Base-by-base conservation (phyloP, 768 basidiomycete genomes). In the Mycena alexandri region DNA sequence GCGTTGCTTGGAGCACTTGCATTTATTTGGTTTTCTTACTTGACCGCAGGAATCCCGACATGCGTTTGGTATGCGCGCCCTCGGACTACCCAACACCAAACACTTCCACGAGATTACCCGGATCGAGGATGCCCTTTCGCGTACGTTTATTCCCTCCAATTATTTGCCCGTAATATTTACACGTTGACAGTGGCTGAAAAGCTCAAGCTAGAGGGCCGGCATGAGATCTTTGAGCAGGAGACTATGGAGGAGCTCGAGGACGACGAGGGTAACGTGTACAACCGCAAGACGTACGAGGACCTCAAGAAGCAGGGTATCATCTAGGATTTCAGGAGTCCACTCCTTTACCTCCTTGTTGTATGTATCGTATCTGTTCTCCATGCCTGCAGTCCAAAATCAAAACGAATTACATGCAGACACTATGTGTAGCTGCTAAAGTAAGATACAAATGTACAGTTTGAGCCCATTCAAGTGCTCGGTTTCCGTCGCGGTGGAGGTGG, bases 51-150 rank as follows among this genome's bases (percentile, higher is more conserved):
- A 99, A 84, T 93, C 95, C 29, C 86, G 96, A 61, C 98, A 99
- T 80, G 94, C 98, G 1, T 99, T 98, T 72, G 98, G 96, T 24
- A 98, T 99, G 95, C 91, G 95, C 53, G 96, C 97, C 13, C 86
- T 99, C 33, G 98, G 98, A 41, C 85, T 99, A 63, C 98, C 98
- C 1, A 98, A 98, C 71, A 99, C 97, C 2, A 98, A 97, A 79
- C 98, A 99, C 80, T 99, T 99, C 85, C 96, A 98, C 76, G 98
- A 98, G 79, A 98, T 99, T 67, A 99, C 96, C 25, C 89, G 92
- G 57, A 99, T 99, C 70, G 93, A 96, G 74, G 98, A 99, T 82
- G 98, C 96, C 0, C 88, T 99, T 62, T 89, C 95, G 36, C 83
- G 97, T 98, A 77, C 72, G 95, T 90, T 33, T 12, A 52, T 33